A percentile compares a stretch with the other conserved stretches of the same genome.
These are phyloP conservation scores for Gossypium lobatum DNA, from an alignment of 441 rosid genomes.

Conservation along the genomic window DNA sequence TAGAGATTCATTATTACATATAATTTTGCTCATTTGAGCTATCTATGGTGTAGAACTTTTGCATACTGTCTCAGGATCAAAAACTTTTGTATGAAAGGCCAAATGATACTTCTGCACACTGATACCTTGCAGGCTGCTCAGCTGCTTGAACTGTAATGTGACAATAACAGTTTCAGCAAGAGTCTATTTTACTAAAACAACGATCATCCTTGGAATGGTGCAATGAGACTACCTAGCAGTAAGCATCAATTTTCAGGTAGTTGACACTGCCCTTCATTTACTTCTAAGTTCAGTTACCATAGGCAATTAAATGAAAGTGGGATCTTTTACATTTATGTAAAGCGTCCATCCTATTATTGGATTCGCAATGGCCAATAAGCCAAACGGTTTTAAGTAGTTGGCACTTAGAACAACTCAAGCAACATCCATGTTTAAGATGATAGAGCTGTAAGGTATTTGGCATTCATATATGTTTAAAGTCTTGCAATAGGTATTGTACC, in stretches of 20 bases:
- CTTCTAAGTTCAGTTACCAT: not conserved
- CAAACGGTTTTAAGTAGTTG: not conserved
- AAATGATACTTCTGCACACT: not conserved
- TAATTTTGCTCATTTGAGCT: not conserved
- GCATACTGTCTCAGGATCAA: not conserved
- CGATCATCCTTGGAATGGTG: no score
- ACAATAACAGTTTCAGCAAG: not conserved
- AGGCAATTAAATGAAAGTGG: not conserved
- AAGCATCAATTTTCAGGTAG: not conserved
- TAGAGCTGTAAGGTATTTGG: no score
- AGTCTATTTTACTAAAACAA: not conserved
- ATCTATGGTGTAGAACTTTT: not conserved
- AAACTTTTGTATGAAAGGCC: not conserved
- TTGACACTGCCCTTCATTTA: not conserved
- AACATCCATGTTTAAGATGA: not conserved
- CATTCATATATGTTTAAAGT: no score
- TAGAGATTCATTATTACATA: not conserved
- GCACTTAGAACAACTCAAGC: not conserved
- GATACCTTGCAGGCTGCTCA: not conserved
- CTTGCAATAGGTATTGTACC: no score
- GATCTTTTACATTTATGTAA: not conserved
- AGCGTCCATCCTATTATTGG: not conserved
- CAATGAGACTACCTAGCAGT: no score
- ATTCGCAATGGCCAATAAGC: not conserved
- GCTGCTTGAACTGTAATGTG: not conserved